These are phyloP conservation scores for Cercis canadensis DNA, from an alignment of 306 rosid species.

Conservation along the genomic window DNA sequence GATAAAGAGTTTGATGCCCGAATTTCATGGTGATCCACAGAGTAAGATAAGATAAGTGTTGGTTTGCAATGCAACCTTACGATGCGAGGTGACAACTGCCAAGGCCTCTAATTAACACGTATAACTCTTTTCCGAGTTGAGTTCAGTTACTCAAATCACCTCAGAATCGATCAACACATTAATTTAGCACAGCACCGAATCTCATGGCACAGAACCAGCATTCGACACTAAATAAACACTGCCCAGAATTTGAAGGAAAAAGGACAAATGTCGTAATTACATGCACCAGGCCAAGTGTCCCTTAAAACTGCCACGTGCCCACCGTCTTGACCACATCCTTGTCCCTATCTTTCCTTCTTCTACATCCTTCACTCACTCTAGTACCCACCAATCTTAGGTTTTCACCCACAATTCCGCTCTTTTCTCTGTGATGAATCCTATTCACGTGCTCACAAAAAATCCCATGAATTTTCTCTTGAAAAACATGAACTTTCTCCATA, in stretches of 20 bases:
- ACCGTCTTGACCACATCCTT: background rate
- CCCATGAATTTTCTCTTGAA: background rate
- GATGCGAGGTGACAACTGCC: too few relatives aligned
- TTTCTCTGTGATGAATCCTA: background rate
- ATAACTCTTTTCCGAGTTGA: background rate
- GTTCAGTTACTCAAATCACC: background rate
- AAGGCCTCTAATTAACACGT: too few relatives aligned
- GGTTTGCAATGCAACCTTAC: too few relatives aligned
- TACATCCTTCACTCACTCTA: too few relatives aligned
- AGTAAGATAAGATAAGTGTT: too few relatives aligned
- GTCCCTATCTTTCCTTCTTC: background rate
- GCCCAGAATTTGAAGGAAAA: background rate
- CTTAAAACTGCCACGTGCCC: slow-evolving; percentile 31
- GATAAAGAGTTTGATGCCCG: too few relatives aligned
- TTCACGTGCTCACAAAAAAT: background rate
- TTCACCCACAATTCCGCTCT: background rate
- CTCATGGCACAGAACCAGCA: background rate
- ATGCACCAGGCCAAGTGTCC: slow-evolving; percentile 21
- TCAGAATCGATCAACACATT: background rate
- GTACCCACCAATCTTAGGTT: background rate
- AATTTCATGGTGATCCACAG: too few relatives aligned
- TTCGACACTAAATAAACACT: background rate
- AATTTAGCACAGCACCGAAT: background rate
- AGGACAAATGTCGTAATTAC: background rate
- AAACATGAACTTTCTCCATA: background rate